Evolutionary conservation across 2,329 filamentous ascomycete genomes (phyloP), one percentile per base, ranked within the genome.

Genomic region (Trichoderma sp.): DNA sequence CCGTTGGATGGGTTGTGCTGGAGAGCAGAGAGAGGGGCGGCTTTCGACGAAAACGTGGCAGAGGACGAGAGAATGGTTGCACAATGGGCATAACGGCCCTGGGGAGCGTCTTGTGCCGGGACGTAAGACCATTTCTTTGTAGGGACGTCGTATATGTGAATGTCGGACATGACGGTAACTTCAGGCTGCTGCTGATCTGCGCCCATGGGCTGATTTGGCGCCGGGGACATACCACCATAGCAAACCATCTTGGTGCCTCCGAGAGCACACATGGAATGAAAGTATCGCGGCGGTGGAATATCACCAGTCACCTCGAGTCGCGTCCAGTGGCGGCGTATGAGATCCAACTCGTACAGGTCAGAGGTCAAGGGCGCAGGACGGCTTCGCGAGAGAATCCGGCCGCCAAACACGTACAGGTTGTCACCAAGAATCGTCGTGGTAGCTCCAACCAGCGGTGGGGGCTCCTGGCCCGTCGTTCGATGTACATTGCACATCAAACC

Each of bases 211-310:
- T 86, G 84, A 71, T 83, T 86, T 7, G 86, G 84, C 12, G 90
- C 89, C 1, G 95, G 95, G 11, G 95, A 98, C 96, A 99, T 99
- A 76, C 96, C 96, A 72, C 96, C 96, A 81, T 98, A 99, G 82
- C 95, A 98, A 4, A 99, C 95, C 80, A 99, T 87, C 81, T 98
- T 99, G 3, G 94, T 95, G 79, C 98, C 96, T 26, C 96, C 96
- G 2, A 99, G 84, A 1, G 93, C 89, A 80, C 96, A 99, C 81
- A 98, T 93, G 74, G 94, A 98, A 84, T 99, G 96, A 76, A 99
- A 99, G 80, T 99, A 99, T 73, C 96, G 89, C 9, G 96, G 94
- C 2, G 94, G 92, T 1, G 96, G 96, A 47, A 97, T 85, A 77
- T 98, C 94, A 58, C 96, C 96, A 32, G 86, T 87, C 0, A 93